Evolutionary conservation across 1,139 yeast species (phyloP), one percentile per base, ranked within the genome.

Genomic region (Petasospora rhodanensis): DNA sequence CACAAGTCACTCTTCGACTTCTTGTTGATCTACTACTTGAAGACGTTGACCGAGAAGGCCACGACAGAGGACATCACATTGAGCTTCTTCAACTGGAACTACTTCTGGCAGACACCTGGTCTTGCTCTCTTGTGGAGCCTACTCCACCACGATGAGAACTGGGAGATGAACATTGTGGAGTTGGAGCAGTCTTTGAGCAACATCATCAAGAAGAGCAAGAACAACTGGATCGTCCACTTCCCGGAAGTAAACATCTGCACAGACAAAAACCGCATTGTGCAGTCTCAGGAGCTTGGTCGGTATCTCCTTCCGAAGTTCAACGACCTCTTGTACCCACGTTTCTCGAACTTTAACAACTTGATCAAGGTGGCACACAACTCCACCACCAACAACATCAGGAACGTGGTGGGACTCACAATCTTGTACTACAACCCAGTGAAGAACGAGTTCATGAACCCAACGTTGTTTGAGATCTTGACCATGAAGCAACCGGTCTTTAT

Each of bases 171-270:
- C 29, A 46, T 57, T 18, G 32, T 37, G 5, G 43, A 40, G 8
- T 26, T 53, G 26, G 42, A 43, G 18, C 35, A 44, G 18, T 32
- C 33, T 15, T 11, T 46, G 5, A 33, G 29, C 6, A 15, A 14
- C 1, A 24, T 49, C 5, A 14, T 20, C 7, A 34, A 36, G 12
- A 24, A 26, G 13, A 32, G 28, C 20, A 43, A 26, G 8, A 33
- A 39, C 27, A 47, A 48, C 21, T 78, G 84, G 84, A 47, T 78
- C 5, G 69, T 73, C 2, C 42, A 79, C 8, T 81, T 81, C 40
- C 91, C 93, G 0, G 93, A 82, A 54, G 89, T 80, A 3, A 82
- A 81, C 49, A 73, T 80, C 4, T 70, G 73, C 57, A 71, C 77
- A 0, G 56, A 64, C 5, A 67, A 66, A 22, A 66, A 70, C 19